Evolutionary conservation across 2,329 filamentous ascomycete species (phyloP), one percentile per base, ranked within the genome.

Genomic region (Didymella pomorum): DNA sequence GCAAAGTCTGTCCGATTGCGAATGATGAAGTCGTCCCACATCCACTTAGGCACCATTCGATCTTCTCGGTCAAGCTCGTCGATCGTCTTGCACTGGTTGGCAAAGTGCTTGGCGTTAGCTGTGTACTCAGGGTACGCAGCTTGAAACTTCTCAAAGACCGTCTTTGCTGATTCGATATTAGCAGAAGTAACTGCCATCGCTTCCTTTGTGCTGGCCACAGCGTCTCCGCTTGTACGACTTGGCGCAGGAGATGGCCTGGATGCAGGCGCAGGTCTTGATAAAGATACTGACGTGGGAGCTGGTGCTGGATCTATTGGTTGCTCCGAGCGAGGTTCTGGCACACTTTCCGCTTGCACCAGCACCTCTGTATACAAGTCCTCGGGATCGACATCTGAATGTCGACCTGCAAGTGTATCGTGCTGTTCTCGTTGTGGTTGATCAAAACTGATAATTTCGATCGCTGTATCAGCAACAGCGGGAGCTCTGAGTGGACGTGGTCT

Each of bases 21-120:
- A 25, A 78, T 70, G 33, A 79, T 70, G 52, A 67, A 79, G 45
- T 78, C 76, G 48, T 79, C 77, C 77, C 77, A 78, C 35, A 74
- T 71, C 61, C 67, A 76, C 39, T 71, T 76, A 1, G 75, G 71
- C 14, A 75, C 67, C 70, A 75, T 74, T 35, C 66, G 72, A 25
- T 74, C 72, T 33, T 71, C 63, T 11, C 51, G 23, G 16, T 74
- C 70, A 7, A 77, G 63, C 21, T 63, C 46, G 20, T 68, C 53
- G 18, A 78, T 72, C 33, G 70, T 58, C 14, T 51, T 60, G 51
- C 75, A 78, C 39, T 67, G 64, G 2, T 60, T 65, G n/a, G 60
- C 21, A 56, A 79, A 79, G 39, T 78, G 75, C 12, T 68, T 69
- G 6, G 28, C 31, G 35, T 69, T 61, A 0, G 72, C 76, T 7